Conservation (phyloP, 192 early-diverging fungal genomes). For the Rhizophagus sp. region DNA sequence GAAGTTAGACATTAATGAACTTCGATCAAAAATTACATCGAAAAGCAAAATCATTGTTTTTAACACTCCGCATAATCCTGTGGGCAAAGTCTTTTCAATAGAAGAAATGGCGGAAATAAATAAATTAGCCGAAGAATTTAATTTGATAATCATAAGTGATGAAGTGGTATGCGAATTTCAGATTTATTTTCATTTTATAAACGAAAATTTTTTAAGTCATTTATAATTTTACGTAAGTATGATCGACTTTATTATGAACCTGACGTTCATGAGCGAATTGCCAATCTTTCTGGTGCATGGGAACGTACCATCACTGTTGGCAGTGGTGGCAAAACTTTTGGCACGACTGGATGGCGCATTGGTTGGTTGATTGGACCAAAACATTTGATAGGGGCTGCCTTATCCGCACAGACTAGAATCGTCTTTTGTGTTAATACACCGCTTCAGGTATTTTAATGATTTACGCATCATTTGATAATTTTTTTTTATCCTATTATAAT, state of each 20-base stretch:
- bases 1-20: slow-evolving; percentile 82
- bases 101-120: slow-evolving; percentile 78
- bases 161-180: slow-evolving; percentile 68
- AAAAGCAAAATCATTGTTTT: slow-evolving; percentile 86
- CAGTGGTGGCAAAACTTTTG: slow-evolving; percentile 92
- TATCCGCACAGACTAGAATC: slow-evolving; percentile 87
- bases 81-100: slow-evolving; percentile 80
- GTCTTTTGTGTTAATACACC: slow-evolving; percentile 90
- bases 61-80: slow-evolving; percentile 97
- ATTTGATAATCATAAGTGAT: slow-evolving; percentile 87
- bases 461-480: neutral
- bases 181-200: neutral
- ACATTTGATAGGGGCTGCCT: slow-evolving; percentile 67
- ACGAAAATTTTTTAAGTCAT: neutral
- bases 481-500: neutral
- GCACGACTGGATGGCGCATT: slow-evolving; percentile 95
- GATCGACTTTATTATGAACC: slow-evolving; percentile 88
- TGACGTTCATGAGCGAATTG: slow-evolving; percentile 67
- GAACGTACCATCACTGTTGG: slow-evolving; percentile 93
- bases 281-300: slow-evolving; percentile 85
- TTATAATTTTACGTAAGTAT: slow-evolving; percentile 44
- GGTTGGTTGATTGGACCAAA: slow-evolving; percentile 88
- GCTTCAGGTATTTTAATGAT: slow-evolving; percentile 60
- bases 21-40: slow-evolving; percentile 70
- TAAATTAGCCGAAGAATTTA: slow-evolving; percentile 71